Evolutionary conservation across 257 asterid species (phyloP).

Genomic region (Primulina tabacum): DNA sequence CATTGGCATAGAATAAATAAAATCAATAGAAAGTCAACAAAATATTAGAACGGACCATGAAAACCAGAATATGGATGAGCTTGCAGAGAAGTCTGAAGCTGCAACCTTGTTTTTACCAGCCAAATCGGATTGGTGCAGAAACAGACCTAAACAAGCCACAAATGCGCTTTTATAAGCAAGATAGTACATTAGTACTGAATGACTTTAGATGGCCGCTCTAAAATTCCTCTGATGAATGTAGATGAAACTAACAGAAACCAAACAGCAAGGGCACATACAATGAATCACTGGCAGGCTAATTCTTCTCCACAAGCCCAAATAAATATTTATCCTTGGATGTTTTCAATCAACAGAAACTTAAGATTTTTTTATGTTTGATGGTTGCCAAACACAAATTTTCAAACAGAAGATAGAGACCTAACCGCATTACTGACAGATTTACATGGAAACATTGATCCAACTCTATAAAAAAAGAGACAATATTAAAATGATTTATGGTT

Average conservation of each 20-base stretch:
- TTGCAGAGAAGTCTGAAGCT: conserved; percentile 84
- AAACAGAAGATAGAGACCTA: conserved; percentile 2
- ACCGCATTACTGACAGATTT: not conserved
- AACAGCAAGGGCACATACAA: conserved; percentile 2
- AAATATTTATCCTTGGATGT: conserved; percentile 4
- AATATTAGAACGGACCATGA: conserved; percentile 58
- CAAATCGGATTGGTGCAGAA: conserved; percentile 90
- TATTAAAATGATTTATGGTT: not conserved
- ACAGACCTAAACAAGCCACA: conserved; percentile 52
- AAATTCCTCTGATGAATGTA: conserved; percentile 8
- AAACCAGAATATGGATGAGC: conserved; percentile 80
- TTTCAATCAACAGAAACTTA: conserved; percentile 13
- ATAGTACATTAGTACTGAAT: not conserved
- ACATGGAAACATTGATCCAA: too few relatives aligned
- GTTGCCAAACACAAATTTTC: conserved; percentile 12
- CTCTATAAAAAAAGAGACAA: conserved; percentile 8
- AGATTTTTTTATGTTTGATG: conserved; percentile 15
- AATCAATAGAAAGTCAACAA: conserved; percentile 15
- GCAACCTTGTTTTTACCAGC: conserved; percentile 98
- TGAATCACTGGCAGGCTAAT: conserved; percentile 1
- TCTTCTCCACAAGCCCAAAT: conserved; percentile 14
- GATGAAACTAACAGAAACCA: conserved; percentile 20
- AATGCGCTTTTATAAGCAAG: conserved; percentile 19
- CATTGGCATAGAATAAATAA: conserved; percentile 2
- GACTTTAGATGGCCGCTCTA: not conserved